Percentiles rank a stretch among this genome's conserved stretches.
Evolutionary conservation across 2,329 filamentous ascomycete species (phyloP).

Genomic region (Paecilomyces variotii): DNA sequence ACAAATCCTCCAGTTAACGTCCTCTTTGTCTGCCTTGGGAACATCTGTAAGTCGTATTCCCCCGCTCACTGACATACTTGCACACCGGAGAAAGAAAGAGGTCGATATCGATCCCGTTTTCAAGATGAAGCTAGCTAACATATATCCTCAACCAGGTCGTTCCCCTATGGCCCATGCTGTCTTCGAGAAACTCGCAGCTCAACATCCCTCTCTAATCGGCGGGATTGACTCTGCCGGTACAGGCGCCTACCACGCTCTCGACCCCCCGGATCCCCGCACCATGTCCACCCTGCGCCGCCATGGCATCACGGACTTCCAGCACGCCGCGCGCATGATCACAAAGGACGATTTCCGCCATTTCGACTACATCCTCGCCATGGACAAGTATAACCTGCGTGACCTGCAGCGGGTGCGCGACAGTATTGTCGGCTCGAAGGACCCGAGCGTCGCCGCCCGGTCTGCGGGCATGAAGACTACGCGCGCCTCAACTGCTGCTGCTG

Average conservation of each 20-base stretch:
- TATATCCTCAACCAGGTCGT: conserved; percentile 38
- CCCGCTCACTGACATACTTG: background rate
- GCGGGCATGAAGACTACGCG: conserved; percentile 23
- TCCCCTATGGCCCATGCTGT: conserved; percentile 96
- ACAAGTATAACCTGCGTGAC: conserved; percentile 68
- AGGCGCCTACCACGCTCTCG: conserved; percentile 73
- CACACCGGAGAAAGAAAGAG: background rate
- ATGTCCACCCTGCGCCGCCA: conserved; percentile 67
- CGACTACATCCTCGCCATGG: conserved; percentile 95
- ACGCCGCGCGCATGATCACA: conserved; percentile 66
- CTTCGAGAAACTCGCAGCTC: conserved; percentile 61
- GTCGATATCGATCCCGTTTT: background rate
- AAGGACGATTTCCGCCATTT: conserved; percentile 71
- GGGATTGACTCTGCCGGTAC: conserved; percentile 86
- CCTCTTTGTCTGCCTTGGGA: conserved; percentile 92
- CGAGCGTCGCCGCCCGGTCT: conserved; percentile 5
- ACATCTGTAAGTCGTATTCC: conserved; percentile 60
- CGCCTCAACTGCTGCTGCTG: conserved; percentile 23
- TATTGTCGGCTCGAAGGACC: conserved; percentile 38
- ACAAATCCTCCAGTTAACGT: conserved; percentile 50
- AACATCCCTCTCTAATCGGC: conserved; percentile 54
- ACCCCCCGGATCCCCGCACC: conserved; percentile 72
- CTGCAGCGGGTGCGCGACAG: conserved; percentile 52
- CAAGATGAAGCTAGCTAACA: background rate
- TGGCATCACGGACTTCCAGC: conserved; percentile 68